Base-by-base conservation (phyloP, 768 basidiomycete genomes). In the Phlebiopsis flavidoalba region DNA sequence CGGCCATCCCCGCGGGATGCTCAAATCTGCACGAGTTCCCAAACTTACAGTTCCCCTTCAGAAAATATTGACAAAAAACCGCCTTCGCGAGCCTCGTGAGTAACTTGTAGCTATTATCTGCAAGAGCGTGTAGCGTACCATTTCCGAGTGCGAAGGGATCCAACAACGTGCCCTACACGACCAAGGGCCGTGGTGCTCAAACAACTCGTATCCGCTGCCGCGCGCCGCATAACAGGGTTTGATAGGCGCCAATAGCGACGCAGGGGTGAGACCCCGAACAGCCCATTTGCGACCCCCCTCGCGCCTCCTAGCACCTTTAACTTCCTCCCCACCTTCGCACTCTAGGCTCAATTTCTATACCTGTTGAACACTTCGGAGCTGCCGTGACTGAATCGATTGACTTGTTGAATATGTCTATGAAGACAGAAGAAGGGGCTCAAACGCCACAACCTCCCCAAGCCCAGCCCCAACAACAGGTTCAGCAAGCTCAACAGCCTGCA, bases 11-110 rank as follows among this genome's bases (percentile, higher is more conserved):
- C 54, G 66, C 36, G 80, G n/a, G 85, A 69, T 90, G 89, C 63
- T 89, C 86, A 65, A 88, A 84, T 64, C 82, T 79, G 70, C 89
- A 91, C 37, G 71, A 73, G 53, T 77, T 73, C 3, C 89, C 89
- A 65, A 86, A 91, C 65, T 76, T 82, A 74, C 89, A 91, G 37
- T 74, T 66, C 7, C 88, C 89, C 15, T 83, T 80, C 47, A 86
- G 68, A 67, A 79, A 89, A 71, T 76, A 91, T 50, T 78, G 74
- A 67, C 89, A 91, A 0, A 87, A 79, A 7, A 69, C 70, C n/a
- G n/a, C n/a, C 88, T 88, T 43, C 6, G 14, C 1, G 4, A 43
- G 40, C 10, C 17, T 43, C 3, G 26, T 31, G 2, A 31, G 2
- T 31, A 31, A 10, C 10, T 12, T 43, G 40, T 12, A 17, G 17